phyloP scores from a whole-genome alignment of 1,139 yeast genomes.

The Pichiaceae sp. region DNA sequence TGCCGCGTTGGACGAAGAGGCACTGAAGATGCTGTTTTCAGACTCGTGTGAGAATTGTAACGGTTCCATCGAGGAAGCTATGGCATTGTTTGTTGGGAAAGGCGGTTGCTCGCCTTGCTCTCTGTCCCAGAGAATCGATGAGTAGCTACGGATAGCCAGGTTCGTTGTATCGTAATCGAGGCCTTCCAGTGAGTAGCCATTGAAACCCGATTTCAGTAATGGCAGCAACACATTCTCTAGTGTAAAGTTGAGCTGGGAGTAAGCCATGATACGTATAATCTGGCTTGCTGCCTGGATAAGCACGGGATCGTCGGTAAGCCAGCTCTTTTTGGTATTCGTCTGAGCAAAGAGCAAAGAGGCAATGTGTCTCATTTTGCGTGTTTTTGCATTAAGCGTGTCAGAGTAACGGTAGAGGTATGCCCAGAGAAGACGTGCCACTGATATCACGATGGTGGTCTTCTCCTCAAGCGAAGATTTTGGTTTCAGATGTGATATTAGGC shows the following conservation, averaged over 20 bases:
- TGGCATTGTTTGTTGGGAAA: conserved; percentile 63
- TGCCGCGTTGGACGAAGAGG: conserved; percentile 36
- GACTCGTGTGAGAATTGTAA: conserved; percentile 21
- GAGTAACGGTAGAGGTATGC: conserved; percentile 80
- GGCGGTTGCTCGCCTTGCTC: conserved; percentile 53
- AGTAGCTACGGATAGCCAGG: conserved; percentile 63
- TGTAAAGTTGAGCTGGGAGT: conserved; percentile 67
- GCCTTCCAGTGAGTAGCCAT: conserved; percentile 50
- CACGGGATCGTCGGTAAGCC: conserved; percentile 56
- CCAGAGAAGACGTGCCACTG: conserved; percentile 76
- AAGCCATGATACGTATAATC: conserved; percentile 68
- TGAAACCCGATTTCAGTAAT: conserved; percentile 45
- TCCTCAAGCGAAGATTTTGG: conserved; percentile 44
- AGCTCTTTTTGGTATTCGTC: conserved; percentile 49
- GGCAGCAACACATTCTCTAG: conserved; percentile 71
- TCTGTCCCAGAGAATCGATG: conserved; percentile 56
- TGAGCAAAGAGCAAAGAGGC: conserved; percentile 35
- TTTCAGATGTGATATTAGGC: conserved; percentile 30
- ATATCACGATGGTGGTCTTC: conserved; percentile 52
- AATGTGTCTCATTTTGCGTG: conserved; percentile 47
- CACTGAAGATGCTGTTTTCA: conserved; percentile 27
- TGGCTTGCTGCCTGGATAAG: conserved; percentile 63
- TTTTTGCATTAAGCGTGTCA: conserved; percentile 81
- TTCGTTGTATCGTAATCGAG: conserved; percentile 63
- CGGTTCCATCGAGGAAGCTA: conserved; percentile 27